These are phyloP conservation scores for Bifiguratus adelaidae DNA, from an alignment of 192 early-diverging fungal genomes.

Conservation along the genomic window DNA sequence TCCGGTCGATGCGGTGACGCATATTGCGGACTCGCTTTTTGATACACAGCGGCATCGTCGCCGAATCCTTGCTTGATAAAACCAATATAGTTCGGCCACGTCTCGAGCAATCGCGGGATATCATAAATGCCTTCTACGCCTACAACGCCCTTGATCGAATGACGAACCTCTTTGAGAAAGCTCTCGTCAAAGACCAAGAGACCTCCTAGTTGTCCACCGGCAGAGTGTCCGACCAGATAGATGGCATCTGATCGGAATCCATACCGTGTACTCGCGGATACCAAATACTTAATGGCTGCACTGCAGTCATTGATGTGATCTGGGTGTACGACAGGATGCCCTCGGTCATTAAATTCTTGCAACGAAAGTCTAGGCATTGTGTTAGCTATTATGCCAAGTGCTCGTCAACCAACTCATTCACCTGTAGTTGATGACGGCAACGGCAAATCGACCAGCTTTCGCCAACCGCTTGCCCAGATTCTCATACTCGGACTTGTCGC, in stretches of 20 bases:
- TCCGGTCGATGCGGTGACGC: slow-evolving; percentile 10
- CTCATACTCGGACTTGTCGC: slow-evolving; percentile 54
- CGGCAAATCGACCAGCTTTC: slow-evolving; percentile 24
- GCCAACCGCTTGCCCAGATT: slow-evolving; percentile 39
- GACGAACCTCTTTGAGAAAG: slow-evolving; percentile 8
- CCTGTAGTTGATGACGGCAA: slow-evolving; percentile 70
- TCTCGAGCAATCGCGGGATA: slow-evolving; percentile 45
- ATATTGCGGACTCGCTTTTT: slow-evolving; percentile 29
- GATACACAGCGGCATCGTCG: slow-evolving; percentile 19
- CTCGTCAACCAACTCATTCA: slow-evolving; percentile 17
- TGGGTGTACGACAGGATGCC: slow-evolving; percentile 45
- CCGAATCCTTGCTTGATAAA: slow-evolving; percentile 70
- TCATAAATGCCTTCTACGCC: slow-evolving; percentile 85
- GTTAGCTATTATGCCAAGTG: background rate
- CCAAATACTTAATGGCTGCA: slow-evolving; percentile 38
- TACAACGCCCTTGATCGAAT: slow-evolving; percentile 42
- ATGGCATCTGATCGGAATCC: slow-evolving; percentile 25
- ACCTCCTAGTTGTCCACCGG: slow-evolving; percentile 62
- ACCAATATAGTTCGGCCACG: slow-evolving; percentile 55
- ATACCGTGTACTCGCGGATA: slow-evolving; percentile 3
- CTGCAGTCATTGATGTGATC: slow-evolving; percentile 55
- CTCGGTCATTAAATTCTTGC: slow-evolving; percentile 9
- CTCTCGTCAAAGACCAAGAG: slow-evolving; percentile 46
- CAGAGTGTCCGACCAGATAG: slow-evolving; percentile 64
- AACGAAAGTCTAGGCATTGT: slow-evolving; percentile 9